Evolutionary conservation across 768 basidiomycete genomes (phyloP).

Genomic region (Psilocybe cyanescens): DNA sequence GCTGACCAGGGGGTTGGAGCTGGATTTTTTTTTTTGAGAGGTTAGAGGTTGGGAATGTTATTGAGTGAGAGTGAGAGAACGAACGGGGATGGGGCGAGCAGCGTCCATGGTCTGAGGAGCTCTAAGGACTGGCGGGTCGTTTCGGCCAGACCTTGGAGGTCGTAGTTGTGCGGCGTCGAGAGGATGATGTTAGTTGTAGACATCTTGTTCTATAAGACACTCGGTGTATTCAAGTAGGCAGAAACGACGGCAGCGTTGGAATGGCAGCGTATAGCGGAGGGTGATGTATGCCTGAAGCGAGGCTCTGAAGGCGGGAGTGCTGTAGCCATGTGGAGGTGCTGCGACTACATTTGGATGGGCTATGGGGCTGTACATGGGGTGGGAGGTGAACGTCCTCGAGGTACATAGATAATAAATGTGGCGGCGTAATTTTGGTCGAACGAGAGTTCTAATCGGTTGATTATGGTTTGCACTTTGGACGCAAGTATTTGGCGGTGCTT

Average conservation of each 20-base stretch:
- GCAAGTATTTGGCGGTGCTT: neutral
- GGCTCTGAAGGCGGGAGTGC: neutral
- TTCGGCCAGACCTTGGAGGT: slow-evolving; percentile 10
- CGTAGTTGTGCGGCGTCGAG: slow-evolving; percentile 10
- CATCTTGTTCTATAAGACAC: neutral
- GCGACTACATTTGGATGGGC: neutral
- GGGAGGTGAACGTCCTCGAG: too few relatives aligned
- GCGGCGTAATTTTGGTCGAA: too few relatives aligned
- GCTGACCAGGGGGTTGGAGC: neutral
- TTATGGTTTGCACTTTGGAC: too few relatives aligned
- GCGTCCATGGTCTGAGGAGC: slow-evolving; percentile 13
- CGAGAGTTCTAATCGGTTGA: too few relatives aligned
- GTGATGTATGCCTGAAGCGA: neutral
- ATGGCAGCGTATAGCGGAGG: neutral
- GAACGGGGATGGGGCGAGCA: slow-evolving; percentile 1
- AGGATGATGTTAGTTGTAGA: slow-evolving; percentile 10
- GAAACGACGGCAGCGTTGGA: neutral
- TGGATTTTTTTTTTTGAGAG: neutral
- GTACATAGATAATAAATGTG: too few relatives aligned
- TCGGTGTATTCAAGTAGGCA: too few relatives aligned
- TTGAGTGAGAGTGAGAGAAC: neutral
- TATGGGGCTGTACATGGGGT: too few relatives aligned
- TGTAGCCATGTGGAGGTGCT: neutral
- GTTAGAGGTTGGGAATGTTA: neutral
- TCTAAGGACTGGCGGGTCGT: slow-evolving; percentile 5